phyloP scores from a whole-genome alignment of 2,329 filamentous ascomycete genomes.

The Colletotrichum tropicicola region DNA sequence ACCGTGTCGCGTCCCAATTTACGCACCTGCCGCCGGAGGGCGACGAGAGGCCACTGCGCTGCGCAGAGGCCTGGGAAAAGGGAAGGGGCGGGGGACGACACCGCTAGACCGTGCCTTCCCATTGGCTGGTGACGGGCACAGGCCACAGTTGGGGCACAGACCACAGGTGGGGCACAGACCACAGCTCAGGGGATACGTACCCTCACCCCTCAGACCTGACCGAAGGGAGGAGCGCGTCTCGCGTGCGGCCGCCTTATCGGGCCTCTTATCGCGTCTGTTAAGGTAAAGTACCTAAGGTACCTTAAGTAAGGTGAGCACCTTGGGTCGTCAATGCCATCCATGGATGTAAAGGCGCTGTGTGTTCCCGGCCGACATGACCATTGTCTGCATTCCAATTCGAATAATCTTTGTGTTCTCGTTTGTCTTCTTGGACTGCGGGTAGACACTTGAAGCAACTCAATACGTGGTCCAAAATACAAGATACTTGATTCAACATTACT shows the following conservation, averaged over 20 bases:
- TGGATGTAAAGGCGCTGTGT: too few species aligned
- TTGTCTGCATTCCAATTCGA: too few species aligned
- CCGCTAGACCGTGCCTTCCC: not conserved
- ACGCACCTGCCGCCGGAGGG: too few species aligned
- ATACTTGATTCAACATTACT: too few species aligned
- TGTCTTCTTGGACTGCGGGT: too few species aligned
- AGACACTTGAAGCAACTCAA: too few species aligned
- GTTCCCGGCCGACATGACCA: too few species aligned
- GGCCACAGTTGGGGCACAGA: slow-evolving; percentile 6
- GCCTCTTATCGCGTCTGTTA: not conserved
- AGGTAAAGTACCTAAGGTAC: too few species aligned
- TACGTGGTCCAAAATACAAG: too few species aligned
- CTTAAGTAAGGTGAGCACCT: too few species aligned
- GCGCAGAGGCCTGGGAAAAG: not conserved
- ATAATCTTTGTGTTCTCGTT: too few species aligned
- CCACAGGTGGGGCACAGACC: not conserved
- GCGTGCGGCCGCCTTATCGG: not conserved
- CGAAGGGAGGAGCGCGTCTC: slow-evolving; percentile 4
- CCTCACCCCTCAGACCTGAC: not conserved
- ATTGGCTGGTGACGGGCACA: slow-evolving; percentile 2
- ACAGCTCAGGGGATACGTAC: not conserved
- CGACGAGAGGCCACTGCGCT: not conserved
- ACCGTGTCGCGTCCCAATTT: slow-evolving; percentile 37
- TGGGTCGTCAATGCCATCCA: too few species aligned
- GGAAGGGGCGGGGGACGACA: not conserved